phyloP scores from a whole-genome alignment of 2,329 filamentous ascomycete species.

The Aspergillus thermomutatus region DNA sequence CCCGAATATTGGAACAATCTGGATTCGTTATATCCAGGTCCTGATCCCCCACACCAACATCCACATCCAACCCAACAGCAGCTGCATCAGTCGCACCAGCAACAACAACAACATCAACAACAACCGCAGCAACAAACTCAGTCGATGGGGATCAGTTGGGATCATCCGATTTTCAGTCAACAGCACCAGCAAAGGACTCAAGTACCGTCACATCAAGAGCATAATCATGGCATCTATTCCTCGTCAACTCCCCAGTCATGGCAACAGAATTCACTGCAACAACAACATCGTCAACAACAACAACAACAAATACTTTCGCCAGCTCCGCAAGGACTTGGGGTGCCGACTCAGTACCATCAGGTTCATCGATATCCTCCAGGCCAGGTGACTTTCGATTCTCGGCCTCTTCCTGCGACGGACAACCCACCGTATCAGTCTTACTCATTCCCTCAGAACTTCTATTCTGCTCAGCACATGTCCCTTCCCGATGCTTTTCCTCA shows the following conservation, averaged over 20 bases:
- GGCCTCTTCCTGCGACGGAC: slow-evolving; percentile 25
- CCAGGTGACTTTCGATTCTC: slow-evolving; percentile 29
- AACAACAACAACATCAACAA: slow-evolving; percentile 18
- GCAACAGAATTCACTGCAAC: slow-evolving; percentile 31
- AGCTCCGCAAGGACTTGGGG: slow-evolving; percentile 24
- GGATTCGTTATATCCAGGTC: slow-evolving; percentile 28
- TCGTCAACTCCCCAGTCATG: slow-evolving; percentile 31
- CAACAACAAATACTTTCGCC: slow-evolving; percentile 11
- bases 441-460: slow-evolving; percentile 31
- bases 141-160: slow-evolving; percentile 35
- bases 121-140: slow-evolving; percentile 20
- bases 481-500: slow-evolving; percentile 28
- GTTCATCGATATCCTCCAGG: slow-evolving; percentile 29
- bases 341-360: slow-evolving; percentile 30
- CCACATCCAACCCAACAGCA: slow-evolving; percentile 22
- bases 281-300: neutral
- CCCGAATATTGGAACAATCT: slow-evolving; percentile 39
- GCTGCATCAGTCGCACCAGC: slow-evolving; percentile 23
- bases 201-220: slow-evolving; percentile 23
- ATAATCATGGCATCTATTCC: slow-evolving; percentile 29
- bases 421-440: slow-evolving; percentile 33
- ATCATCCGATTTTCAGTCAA: slow-evolving; percentile 34
- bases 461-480: slow-evolving; percentile 25
- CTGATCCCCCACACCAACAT: slow-evolving; percentile 26
- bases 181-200: slow-evolving; percentile 24